Evolutionary conservation across 805 yeast genomes (phyloP), one percentile per base, ranked within the genome.

Genomic region (Starmerella bacillaris): DNA sequence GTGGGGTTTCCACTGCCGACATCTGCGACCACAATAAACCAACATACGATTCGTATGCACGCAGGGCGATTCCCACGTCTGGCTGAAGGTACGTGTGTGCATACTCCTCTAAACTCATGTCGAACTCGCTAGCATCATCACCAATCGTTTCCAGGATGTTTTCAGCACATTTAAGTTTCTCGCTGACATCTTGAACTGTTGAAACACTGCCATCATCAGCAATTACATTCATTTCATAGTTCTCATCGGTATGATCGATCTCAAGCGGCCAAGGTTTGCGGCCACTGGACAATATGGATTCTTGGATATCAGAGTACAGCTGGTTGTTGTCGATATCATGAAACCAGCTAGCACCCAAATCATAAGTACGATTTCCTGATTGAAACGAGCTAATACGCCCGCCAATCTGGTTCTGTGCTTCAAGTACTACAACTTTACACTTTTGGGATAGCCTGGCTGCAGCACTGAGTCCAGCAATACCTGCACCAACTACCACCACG

Each of bases 281-380:
- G 18, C 18, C 29, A 12, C 12, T 5, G 8, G n/a, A 5, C 14
- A 18, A 15, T 5, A 26, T 26, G n/a, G n/a, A n/a, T n/a, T n/a
- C n/a, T n/a, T n/a, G n/a, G n/a, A n/a, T n/a, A n/a, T n/a, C n/a
- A 15, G 6, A 5, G 22, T 33, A 73, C 16, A 77, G 58, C 3
- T 64, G 63, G 50, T 82, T 82, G 24, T 67, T 61, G 29, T 78
- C 54, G 0, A 80, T 69, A 45, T 80, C 93, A 49, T 82, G 94
- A 46, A 76, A 77, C 94, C 94, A 82, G 5, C 82, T 67, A 0
- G 92, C 93, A 1, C 94, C 94, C 15, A 79, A 43, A 51, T 80
- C 92, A 46, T 76, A 74, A 3, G 48, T 40, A n/a, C 24, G 31
- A 54, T 47, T 15, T 45, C 35, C 9, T 47, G 51, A 27, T 36